A percentile compares a stretch with the other conserved stretches of the same genome.
These are phyloP conservation scores for Fusarium circinatum DNA, from an alignment of 2,329 filamentous ascomycete genomes.

Conservation along the genomic window DNA sequence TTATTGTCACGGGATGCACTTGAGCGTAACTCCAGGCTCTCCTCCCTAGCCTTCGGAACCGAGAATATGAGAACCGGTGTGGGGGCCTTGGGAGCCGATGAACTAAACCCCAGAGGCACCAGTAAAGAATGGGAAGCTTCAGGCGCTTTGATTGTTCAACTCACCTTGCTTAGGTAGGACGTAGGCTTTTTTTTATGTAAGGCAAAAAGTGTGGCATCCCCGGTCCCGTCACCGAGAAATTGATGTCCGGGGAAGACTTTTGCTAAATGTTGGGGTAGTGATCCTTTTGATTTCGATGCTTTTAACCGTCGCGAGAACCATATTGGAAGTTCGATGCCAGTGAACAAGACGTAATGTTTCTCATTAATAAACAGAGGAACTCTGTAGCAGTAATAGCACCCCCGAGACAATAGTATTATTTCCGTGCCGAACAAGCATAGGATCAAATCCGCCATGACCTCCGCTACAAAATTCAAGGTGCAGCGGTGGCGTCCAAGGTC, in stretches of 20 bases:
- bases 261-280: conserved; percentile 16
- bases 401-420: not conserved
- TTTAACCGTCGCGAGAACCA: not conserved
- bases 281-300: not conserved
- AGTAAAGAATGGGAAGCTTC: conserved; percentile 26
- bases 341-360: not conserved
- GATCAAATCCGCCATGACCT: not conserved
- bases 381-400: not conserved
- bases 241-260: conserved; percentile 15
- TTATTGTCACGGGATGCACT: not conserved
- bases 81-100: conserved; percentile 18
- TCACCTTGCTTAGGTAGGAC: not conserved
- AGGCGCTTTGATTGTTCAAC: conserved; percentile 21
- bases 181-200: not conserved
- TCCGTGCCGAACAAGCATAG: not conserved
- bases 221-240: conserved; percentile 9
- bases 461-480: not conserved
- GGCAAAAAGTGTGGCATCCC: not conserved
- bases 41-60: conserved; percentile 19
- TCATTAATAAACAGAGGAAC: not conserved
- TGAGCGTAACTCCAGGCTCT: not conserved
- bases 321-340: not conserved
- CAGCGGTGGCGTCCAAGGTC: conserved; percentile 28
- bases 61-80: conserved; percentile 18
- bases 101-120: conserved; percentile 6